Conservation (phyloP, 345 rosid species). For the Eucalyptus melliodora region DNA sequence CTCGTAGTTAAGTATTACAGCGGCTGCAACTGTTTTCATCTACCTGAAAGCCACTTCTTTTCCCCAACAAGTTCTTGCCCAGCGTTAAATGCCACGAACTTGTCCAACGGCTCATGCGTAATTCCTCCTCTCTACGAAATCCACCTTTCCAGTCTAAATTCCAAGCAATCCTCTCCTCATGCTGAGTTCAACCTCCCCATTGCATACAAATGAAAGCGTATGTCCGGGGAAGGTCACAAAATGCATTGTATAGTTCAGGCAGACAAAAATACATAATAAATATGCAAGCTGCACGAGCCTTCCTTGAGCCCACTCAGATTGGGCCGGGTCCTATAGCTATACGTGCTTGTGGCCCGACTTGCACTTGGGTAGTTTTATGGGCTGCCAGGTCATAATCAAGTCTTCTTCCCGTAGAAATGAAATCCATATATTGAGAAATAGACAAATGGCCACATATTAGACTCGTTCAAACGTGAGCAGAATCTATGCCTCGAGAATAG, state of each 20-base stretch:
- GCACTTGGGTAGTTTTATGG: background rate
- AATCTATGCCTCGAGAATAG: background rate
- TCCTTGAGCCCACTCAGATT: background rate
- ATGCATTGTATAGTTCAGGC: too few species aligned
- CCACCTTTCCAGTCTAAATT: constrained; percentile 26
- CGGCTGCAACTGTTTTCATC: constrained; percentile 29
- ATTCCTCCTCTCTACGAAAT: constrained; percentile 5
- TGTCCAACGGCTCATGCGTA: constrained; percentile 26
- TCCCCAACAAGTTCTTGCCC: constrained; percentile 64
- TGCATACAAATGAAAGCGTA: constrained; percentile 1
- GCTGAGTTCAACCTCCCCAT: constrained; percentile 14
- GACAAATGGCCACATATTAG: background rate
- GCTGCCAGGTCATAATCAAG: background rate
- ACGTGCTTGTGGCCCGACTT: background rate
- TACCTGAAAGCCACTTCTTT: constrained; percentile 41
- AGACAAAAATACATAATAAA: too few species aligned
- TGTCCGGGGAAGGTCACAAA: background rate
- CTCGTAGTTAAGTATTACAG: constrained; percentile 22
- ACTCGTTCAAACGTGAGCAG: background rate
- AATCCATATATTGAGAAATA: background rate
- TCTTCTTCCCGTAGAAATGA: background rate
- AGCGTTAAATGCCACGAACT: constrained; percentile 42
- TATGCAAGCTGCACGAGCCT: background rate
- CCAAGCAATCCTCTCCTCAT: constrained; percentile 23
- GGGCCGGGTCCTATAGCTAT: background rate